Evolutionary conservation across 371 early-diverging fungal genomes (phyloP), one percentile per base, ranked within the genome.

Genomic region (Sporodiniella umbellata): DNA sequence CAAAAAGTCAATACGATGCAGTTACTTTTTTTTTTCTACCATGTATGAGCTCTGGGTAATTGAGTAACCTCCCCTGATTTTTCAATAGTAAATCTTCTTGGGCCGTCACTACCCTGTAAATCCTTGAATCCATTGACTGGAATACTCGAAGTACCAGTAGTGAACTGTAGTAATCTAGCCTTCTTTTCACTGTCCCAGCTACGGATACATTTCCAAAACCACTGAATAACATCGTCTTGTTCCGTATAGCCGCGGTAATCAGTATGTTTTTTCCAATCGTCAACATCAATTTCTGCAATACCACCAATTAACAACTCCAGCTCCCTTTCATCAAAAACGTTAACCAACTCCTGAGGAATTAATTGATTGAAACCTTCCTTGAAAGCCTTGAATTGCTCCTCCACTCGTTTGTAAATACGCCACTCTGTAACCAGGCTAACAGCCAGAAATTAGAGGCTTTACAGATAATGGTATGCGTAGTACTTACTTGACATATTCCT

Each of bases 201-300:
- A 26, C 84, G 71, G 4, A 99, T 88, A 64, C 87, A 90, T 79
- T 91, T 86, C 99, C 99, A 99, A 85, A 98, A 99, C 95, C 95
- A 94, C 60, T 91, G 89, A 48, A 99, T 84, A 10, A 93, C 93
- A 65, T 93, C 92, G 66, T 97, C 97, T 47, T 90, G 87, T 65
- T 93, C 93, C 1, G 93, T 92, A 80, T 96, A 99, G 23, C 97
- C 96, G 39, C 95, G 78, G 65, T 99, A 99, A 62, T 95, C 96
- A 14, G 99, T 96, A 65, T 99, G 95, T 66, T 95, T 98, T 81
- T 94, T 95, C 99, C 99, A 98, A 68, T 99, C 99, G 57, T 97
- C 98, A 14, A 98, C 86, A 74, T 99, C 98, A 48, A 99, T 96
- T 60, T 99, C 98, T 5, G 96, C 92, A 60, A 98, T 76, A 56